These are phyloP conservation scores for Hemisphaericaspora nanyangensis DNA, from an alignment of 805 yeast genomes.

Conservation along the genomic window DNA sequence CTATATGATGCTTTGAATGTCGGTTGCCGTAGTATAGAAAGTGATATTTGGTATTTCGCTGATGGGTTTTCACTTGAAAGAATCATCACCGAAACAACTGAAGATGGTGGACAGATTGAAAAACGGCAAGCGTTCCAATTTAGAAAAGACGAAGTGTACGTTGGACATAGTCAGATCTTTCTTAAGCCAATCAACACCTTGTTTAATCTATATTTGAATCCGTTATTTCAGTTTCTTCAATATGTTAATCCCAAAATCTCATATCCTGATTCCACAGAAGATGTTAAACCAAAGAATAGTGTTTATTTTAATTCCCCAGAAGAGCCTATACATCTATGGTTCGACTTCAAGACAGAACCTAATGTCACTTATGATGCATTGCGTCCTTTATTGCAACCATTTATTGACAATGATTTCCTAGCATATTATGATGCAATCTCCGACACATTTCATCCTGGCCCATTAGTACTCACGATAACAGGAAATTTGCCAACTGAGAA, in stretches of 20 bases:
- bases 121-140: conserved; percentile 16
- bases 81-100: conserved; percentile 23
- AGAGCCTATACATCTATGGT: conserved; percentile 54
- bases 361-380: conserved; percentile 44
- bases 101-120: conserved; percentile 6
- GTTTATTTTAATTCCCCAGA: conserved; percentile 42
- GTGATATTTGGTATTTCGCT: conserved; percentile 57
- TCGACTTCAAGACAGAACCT: conserved; percentile 62
- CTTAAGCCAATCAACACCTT: conserved; percentile 46
- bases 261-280: conserved; percentile 10
- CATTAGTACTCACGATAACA: conserved; percentile 60
- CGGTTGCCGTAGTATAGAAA: conserved; percentile 60
- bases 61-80: conserved; percentile 25
- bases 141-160: conserved; percentile 40
- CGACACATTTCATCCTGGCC: conserved; percentile 41
- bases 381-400: conserved; percentile 41
- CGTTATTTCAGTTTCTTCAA: conserved; percentile 45
- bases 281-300: conserved; percentile 23
- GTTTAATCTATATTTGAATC: conserved; percentile 48
- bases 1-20: conserved; percentile 52
- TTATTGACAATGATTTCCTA: conserved; percentile 47
- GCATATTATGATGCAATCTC: conserved; percentile 42
- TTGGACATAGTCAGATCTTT: conserved; percentile 57
- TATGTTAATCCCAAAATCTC: conserved; percentile 39
- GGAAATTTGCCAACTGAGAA: conserved; percentile 56